A percentile compares a stretch with the other conserved stretches of the same genome.
phyloP scores from a whole-genome alignment of 2,329 filamentous ascomycete species.

The Alternaria conjuncta region DNA sequence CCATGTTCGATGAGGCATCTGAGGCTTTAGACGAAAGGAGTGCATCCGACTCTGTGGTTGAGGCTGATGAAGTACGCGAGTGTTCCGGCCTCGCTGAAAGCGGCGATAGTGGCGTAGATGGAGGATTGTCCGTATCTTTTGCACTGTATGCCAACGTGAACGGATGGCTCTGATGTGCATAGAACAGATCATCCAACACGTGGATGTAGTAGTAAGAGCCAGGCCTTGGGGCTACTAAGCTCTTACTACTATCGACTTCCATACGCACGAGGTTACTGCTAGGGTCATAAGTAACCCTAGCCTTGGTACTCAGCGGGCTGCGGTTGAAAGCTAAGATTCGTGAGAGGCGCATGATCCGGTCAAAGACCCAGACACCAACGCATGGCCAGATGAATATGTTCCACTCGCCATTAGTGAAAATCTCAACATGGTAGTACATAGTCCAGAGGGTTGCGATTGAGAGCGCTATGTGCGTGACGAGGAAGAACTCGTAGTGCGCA shows the following conservation, averaged over 20 bases:
- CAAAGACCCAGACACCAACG: constrained; percentile 57
- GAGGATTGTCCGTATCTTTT: background rate
- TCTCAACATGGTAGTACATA: constrained; percentile 62
- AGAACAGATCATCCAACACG: constrained; percentile 52
- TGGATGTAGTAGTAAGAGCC: constrained; percentile 61
- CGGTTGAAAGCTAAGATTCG: constrained; percentile 56
- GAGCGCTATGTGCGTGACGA: constrained; percentile 54
- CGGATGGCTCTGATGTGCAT: constrained; percentile 58
- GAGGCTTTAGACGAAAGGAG: constrained; percentile 21
- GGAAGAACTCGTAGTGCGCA: constrained; percentile 53
- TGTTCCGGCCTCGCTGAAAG: constrained; percentile 13
- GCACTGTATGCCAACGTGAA: constrained; percentile 47
- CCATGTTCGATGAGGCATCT: constrained; percentile 33
- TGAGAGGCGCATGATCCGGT: constrained; percentile 55
- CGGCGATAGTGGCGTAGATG: constrained; percentile 14
- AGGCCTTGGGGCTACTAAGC: constrained; percentile 46
- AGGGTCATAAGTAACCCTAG: constrained; percentile 53
- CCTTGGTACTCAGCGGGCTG: constrained; percentile 43
- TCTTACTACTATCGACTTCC: constrained; percentile 50
- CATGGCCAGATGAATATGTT: constrained; percentile 60
- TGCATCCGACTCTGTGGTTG: constrained; percentile 40
- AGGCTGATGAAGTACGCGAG: constrained; percentile 12
- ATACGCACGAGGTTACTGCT: constrained; percentile 56
- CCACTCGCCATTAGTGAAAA: constrained; percentile 57
- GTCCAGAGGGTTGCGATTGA: constrained; percentile 54